Evolutionary conservation across 2,329 filamentous ascomycete genomes (phyloP), one percentile per base, ranked within the genome.

Genomic region (Lasiodiplodia theobromae): DNA sequence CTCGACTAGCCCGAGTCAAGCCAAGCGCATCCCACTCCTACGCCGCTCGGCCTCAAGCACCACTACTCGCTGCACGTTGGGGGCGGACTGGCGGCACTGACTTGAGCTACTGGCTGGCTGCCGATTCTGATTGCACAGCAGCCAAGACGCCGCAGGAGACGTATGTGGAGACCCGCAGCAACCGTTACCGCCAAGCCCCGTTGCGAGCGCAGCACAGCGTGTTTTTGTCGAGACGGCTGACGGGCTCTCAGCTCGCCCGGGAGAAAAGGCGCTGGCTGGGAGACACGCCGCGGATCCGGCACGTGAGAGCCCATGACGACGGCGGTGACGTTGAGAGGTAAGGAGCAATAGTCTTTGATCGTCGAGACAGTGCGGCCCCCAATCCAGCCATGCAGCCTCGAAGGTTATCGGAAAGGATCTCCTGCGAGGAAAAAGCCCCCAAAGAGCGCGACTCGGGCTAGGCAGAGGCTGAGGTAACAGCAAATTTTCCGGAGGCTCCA

Each of bases 121-220:
- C 47, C 44, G 60, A 64, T 64, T 64, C 52, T 21, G 44, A 64
- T 64, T 64, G 44, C 60, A 64, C 60, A 37, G 31, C 60, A 52
- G 60, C 47, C 23, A 28, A 18, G 40, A 25, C 38, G 57, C 57
- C 44, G 44, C 60, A 51, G 60, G 28, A 52, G 47, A 64, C 58
- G 44, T 47, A 34, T 64, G 60, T 64, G 60, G 60, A 64, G 47
- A 51, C 47, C 47, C 47, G 60, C 60, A 64, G 60, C 60, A 64
- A 38, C 28, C 60, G 60, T 52, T 64, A 52, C 60, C 60, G 60
- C 60, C 60, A 64, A 64, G 60, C 28, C 47, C 18, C 31, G 44
- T 37, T 23, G 60, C 25, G 40, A 44, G 18, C 52, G 28, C 60
- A 52, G 60, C 47, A 64, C 44, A 47, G 44, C 44, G 44, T 21